phyloP scores from a whole-genome alignment of 2,329 filamentous ascomycete species.

The Sordariomycetes sp. region DNA sequence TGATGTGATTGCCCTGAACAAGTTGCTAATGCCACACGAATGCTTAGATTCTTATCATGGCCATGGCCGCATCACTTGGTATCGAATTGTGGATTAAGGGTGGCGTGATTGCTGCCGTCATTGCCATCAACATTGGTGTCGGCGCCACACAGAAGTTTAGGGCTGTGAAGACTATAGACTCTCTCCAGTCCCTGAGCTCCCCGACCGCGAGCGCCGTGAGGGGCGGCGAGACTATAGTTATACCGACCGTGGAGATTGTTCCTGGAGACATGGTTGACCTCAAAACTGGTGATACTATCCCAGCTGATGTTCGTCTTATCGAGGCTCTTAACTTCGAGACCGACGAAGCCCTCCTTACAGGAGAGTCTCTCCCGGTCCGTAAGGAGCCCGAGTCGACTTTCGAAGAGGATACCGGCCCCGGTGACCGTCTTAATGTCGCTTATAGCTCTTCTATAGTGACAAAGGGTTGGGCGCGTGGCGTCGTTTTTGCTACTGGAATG shows the following conservation, averaged over 20 bases:
- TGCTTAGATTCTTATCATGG: slow-evolving; percentile 30
- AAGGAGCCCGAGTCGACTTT: slow-evolving; percentile 37
- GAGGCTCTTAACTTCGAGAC: slow-evolving; percentile 57
- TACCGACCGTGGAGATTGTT: slow-evolving; percentile 16
- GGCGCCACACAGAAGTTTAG: slow-evolving; percentile 34
- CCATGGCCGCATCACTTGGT: slow-evolving; percentile 45
- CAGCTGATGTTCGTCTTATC: slow-evolving; percentile 45
- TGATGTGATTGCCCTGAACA: too few relatives aligned
- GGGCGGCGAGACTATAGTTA: slow-evolving; percentile 24
- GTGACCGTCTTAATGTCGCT: slow-evolving; percentile 51
- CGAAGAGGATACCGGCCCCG: slow-evolving; percentile 28
- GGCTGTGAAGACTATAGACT: slow-evolving; percentile 39
- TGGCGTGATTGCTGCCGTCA: slow-evolving; percentile 46
- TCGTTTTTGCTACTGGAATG: slow-evolving; percentile 52
- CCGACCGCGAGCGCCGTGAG: slow-evolving; percentile 32
- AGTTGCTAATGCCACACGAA: too few relatives aligned
- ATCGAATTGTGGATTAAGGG: slow-evolving; percentile 51
- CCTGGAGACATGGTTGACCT: slow-evolving; percentile 19
- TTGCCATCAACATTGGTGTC: slow-evolving; percentile 45
- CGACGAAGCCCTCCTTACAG: slow-evolving; percentile 55
- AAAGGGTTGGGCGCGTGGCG: slow-evolving; percentile 46
- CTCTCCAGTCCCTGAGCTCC: slow-evolving; percentile 29
- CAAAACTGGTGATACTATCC: slow-evolving; percentile 50
- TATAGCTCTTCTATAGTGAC: slow-evolving; percentile 55
- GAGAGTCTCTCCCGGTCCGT: slow-evolving; percentile 50